Base-by-base conservation (phyloP, 306 rosid species). In the Medicago lupulina region DNA sequence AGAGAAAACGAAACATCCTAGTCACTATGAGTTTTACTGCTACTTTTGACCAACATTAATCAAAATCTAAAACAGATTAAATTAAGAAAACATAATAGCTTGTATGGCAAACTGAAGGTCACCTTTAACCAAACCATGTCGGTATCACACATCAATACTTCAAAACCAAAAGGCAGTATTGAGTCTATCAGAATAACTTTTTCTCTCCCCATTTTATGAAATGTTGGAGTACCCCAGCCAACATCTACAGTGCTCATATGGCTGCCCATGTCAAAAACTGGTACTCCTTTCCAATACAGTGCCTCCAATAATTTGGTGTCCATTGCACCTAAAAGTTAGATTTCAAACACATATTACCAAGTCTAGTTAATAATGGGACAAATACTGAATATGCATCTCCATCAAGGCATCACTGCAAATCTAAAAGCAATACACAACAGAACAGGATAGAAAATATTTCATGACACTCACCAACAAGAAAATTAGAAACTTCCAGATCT, bases 41-140 rank as follows among this genome's bases (percentile, higher is more conserved):
- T 58, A 43, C 38, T 65, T 74, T 61, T 36, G 12, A 53, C 41
- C 40, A 53, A 31, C 49, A 53, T n/a, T 51, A 34, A 51, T 68
- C 36, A 54, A 79, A 74, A 61, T n/a, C 70, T 38, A 46, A 67
- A 77, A 73, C 47, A 40, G 18, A 41, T 53, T 12, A 23, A 44
- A 38, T 44, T 40, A 6, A 75, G 51, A 38, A 55, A 77, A 16
- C 19, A 18, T 21, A 58, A 12, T 12, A 23, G n/a, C 64, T 12
- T n/a, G 44, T 36, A 65, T 12, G 67, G 67, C 36, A 36, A 78
- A 76, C 67, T 40, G 61, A 80, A 53, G 25, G 7, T 67, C 67
- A 94, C 97, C 98, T 94, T 90, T 81, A 94, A 71, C 97, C 98
- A 94, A 61, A 94, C 95, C 93, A 87, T 90, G 87, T 94, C 98